phyloP scores from a whole-genome alignment of 2,329 filamentous ascomycete species.

The Phialophora expanda region DNA sequence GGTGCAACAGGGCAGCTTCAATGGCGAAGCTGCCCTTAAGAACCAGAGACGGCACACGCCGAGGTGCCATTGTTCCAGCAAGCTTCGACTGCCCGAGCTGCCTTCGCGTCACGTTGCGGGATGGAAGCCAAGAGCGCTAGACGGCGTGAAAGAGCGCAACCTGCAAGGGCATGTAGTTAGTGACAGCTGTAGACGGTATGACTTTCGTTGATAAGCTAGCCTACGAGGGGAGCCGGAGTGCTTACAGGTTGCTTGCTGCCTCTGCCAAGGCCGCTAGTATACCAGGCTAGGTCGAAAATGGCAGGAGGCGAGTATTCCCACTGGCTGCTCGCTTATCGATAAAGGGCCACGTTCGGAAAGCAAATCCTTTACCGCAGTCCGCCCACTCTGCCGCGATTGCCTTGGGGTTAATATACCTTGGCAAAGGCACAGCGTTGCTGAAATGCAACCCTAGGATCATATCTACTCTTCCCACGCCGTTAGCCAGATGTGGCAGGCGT shows the following conservation, averaged over 20 bases:
- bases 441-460: not conserved
- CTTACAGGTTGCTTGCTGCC: not conserved
- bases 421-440: not conserved
- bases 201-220: not conserved
- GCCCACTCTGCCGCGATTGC: no score
- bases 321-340: constrained; percentile 5
- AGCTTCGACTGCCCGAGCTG: not conserved
- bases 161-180: not conserved
- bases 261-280: not conserved
- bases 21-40: not conserved
- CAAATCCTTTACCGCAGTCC: not conserved
- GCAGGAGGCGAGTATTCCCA: not conserved
- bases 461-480: not conserved
- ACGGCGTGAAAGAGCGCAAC: not conserved
- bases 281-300: not conserved
- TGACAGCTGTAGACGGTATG: not conserved
- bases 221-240: not conserved
- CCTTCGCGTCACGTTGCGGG: not conserved
- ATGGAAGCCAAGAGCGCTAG: constrained; percentile 1
- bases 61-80: not conserved
- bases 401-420: not conserved
- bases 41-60: not conserved
- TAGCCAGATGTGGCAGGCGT: not conserved
- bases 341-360: not conserved
- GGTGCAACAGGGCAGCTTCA: not conserved